phyloP scores from a whole-genome alignment of 768 basidiomycete genomes.

The Lactifluus subvellereus region DNA sequence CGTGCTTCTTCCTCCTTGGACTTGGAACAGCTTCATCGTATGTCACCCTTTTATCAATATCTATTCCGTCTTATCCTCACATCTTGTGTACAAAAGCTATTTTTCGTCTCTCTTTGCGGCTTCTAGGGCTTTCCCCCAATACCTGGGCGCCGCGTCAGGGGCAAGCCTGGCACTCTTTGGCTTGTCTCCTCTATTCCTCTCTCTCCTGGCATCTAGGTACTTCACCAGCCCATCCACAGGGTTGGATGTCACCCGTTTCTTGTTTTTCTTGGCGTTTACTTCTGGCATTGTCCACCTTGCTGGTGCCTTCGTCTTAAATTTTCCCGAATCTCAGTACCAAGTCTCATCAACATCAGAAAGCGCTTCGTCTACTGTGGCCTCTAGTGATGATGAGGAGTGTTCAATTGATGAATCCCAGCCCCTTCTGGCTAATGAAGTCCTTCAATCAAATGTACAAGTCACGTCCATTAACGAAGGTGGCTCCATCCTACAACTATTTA shows the following conservation, averaged over 20 bases:
- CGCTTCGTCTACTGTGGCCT: slow-evolving; percentile 20
- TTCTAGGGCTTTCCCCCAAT: slow-evolving; percentile 59
- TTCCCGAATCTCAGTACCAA: slow-evolving; percentile 28
- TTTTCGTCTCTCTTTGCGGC: slow-evolving; percentile 75
- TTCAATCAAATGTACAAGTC: slow-evolving; percentile 25
- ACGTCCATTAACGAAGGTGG: slow-evolving; percentile 30
- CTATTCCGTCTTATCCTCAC: not conserved
- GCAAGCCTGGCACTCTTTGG: slow-evolving; percentile 68
- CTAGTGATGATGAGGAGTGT: slow-evolving; percentile 21
- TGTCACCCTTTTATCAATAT: slow-evolving; percentile 28
- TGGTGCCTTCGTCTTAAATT: slow-evolving; percentile 40
- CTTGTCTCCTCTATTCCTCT: slow-evolving; percentile 73
- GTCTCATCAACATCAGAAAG: slow-evolving; percentile 6
- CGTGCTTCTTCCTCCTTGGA: slow-evolving; percentile 58
- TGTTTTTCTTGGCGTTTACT: slow-evolving; percentile 51
- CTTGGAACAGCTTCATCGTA: slow-evolving; percentile 71
- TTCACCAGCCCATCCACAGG: slow-evolving; percentile 48
- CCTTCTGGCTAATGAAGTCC: slow-evolving; percentile 29
- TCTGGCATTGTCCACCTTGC: slow-evolving; percentile 49
- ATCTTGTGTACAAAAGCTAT: slow-evolving; percentile 32
- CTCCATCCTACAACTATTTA: slow-evolving; percentile 41
- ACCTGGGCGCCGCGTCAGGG: slow-evolving; percentile 62
- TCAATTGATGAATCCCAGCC: slow-evolving; percentile 24
- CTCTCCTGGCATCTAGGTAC: slow-evolving; percentile 53
- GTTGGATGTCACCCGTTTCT: slow-evolving; percentile 44